These are phyloP conservation scores for Globisporangium cederbergense DNA, from an alignment of 352 stramenopile species.

Conservation along the genomic window DNA sequence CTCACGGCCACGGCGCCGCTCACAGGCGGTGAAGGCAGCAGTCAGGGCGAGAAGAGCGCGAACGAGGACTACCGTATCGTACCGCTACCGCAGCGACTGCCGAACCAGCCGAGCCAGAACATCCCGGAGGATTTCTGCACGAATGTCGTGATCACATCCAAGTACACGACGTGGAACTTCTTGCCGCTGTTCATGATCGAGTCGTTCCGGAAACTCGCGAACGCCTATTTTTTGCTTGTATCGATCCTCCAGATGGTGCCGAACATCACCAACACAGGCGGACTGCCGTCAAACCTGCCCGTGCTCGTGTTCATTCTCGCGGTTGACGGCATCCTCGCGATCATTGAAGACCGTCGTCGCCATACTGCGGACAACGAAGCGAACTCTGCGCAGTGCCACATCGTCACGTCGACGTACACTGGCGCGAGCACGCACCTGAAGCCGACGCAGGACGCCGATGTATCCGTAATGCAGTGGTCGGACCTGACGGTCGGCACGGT, in stretches of 20 bases:
- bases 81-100: slow-evolving; percentile 34
- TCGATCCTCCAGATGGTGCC: slow-evolving; percentile 79
- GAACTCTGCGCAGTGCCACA: slow-evolving; percentile 69
- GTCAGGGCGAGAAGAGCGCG: not conserved
- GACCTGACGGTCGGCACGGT: slow-evolving; percentile 80
- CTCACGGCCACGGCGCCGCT: slow-evolving; percentile 11
- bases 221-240: slow-evolving; percentile 92
- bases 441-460: slow-evolving; percentile 30
- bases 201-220: slow-evolving; percentile 83
- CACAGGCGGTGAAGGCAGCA: slow-evolving; percentile 4
- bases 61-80: slow-evolving; percentile 55
- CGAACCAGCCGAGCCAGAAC: slow-evolving; percentile 15
- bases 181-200: slow-evolving; percentile 88
- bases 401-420: slow-evolving; percentile 50
- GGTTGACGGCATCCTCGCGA: slow-evolving; percentile 80
- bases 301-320: slow-evolving; percentile 88
- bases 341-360: slow-evolving; percentile 81
- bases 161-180: slow-evolving; percentile 90
- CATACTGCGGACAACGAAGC: slow-evolving; percentile 79
- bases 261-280: slow-evolving; percentile 81
- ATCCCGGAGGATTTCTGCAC: slow-evolving; percentile 42
- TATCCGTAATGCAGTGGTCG: slow-evolving; percentile 65
- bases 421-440: slow-evolving; percentile 31
- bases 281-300: slow-evolving; percentile 74
- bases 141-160: slow-evolving; percentile 90